Evolutionary conservation across 306 rosid species (phyloP).

Genomic region (Cucurbita ficifolia): DNA sequence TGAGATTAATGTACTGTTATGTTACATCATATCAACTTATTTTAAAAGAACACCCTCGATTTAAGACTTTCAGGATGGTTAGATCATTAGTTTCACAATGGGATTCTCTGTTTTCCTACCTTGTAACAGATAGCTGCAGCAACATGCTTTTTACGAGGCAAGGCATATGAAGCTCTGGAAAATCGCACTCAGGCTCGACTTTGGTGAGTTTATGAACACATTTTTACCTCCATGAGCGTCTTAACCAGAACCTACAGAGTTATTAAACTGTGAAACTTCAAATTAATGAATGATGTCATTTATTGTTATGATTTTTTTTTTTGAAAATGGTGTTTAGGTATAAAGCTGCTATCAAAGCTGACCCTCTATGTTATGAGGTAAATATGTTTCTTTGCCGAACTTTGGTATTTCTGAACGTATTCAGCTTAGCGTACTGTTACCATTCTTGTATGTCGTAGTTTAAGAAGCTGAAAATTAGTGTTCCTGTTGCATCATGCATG

Average conservation of each 20-base stretch:
- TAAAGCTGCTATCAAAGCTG: conserved; percentile 89
- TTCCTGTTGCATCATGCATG: too few species aligned
- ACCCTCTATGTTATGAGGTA: conserved; percentile 98
- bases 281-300: not conserved
- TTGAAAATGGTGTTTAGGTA: conserved; percentile 33
- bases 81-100: conserved; percentile 1
- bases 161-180: conserved; percentile 84
- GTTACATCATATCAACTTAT: not conserved
- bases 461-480: too few species aligned
- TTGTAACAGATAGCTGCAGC: conserved; percentile 74
- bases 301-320: not conserved
- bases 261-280: not conserved
- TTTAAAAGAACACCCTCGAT: not conserved
- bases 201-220: conserved; percentile 37
- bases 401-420: not conserved
- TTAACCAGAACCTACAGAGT: not conserved
- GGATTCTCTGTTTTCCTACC: conserved; percentile 11
- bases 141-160: conserved; percentile 81
- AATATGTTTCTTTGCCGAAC: not conserved
- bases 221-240: not conserved
- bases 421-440: not conserved
- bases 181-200: conserved; percentile 81
- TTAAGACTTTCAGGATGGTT: not conserved
- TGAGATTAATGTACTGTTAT: conserved; percentile 54
- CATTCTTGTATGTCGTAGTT: not conserved